Evolutionary conservation across 2,329 filamentous ascomycete species (phyloP), one percentile per base, ranked within the genome.

Genomic region (Penicillium paneum): DNA sequence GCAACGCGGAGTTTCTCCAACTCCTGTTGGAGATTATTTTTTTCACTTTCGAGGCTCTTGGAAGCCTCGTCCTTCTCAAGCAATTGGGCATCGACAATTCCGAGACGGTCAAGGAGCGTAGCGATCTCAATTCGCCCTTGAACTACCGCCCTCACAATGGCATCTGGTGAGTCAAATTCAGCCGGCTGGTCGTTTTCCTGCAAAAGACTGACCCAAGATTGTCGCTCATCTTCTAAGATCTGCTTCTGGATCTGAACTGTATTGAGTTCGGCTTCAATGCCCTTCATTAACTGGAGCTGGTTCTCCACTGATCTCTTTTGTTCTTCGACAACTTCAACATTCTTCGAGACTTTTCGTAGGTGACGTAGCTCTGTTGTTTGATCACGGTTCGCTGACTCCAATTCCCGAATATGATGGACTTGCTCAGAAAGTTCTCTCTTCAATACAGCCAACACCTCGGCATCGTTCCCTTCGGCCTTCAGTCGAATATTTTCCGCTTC

Each of bases 281-380:
- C 80, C 54, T 90, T 85, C 72, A 93, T 87, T 35, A 88, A 79
- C 56, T 90, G 85, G 1, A 99, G 71, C 67, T 86, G 90, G 31
- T 86, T 85, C 71, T 94, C 88, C 21, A 99, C 76, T 0, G 85
- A 84, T 58, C 90, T 82, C 78, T 97, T 97, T 76, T 99, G 91
- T 71, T 99, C 94, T 69, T 99, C 91, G 0, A 97, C 89, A 2
- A 99, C 83, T 67, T 96, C 90, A 1, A 96, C 87, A n/a, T 89
- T 90, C 74, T 90, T 93, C 70, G 91, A 87, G 3, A 88, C 76
- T 62, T 91, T 89, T 13, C 91, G 87, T 35, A 95, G 81, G 62
- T 91, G 88, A 64, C 89, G 90, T 34, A 99, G 76, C 69, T 99
- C 93, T 0, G 81, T 74, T 13, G 84, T 78, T 67, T 96, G 90